These are phyloP conservation scores for Apiotrichum porosum DNA, from an alignment of 1,284 basidiomycete genomes.

Conservation along the genomic window DNA sequence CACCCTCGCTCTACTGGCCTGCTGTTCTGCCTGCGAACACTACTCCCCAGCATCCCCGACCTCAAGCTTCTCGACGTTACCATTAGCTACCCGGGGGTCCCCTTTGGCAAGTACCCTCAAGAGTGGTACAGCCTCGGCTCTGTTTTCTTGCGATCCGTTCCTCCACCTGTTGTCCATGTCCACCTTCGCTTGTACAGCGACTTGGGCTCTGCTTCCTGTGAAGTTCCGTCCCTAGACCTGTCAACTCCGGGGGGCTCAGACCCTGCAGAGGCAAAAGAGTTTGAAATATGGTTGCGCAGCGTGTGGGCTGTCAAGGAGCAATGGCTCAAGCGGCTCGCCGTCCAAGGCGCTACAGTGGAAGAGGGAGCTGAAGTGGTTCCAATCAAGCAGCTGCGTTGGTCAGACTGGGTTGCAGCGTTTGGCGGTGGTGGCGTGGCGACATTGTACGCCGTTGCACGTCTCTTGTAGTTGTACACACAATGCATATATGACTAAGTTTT, in stretches of 20 bases:
- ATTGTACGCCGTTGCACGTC: conserved; percentile 3
- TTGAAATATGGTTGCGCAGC: conserved; percentile 76
- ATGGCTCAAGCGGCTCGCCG: conserved; percentile 61
- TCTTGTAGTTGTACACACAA: not conserved
- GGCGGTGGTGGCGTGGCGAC: conserved; percentile 37
- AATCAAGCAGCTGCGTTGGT: conserved; percentile 34
- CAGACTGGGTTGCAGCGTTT: conserved; percentile 35
- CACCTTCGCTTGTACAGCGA: conserved; percentile 69
- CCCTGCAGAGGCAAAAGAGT: conserved; percentile 61
- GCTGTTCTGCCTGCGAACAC: conserved; percentile 74
- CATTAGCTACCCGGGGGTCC: conserved; percentile 76
- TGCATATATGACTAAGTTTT: not conserved
- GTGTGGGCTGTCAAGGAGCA: conserved; percentile 82
- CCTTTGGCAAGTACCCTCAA: conserved; percentile 48
- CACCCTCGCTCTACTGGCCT: conserved; percentile 88
- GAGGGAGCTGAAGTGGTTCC: conserved; percentile 21
- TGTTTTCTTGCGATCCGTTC: conserved; percentile 74
- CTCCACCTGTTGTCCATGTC: conserved; percentile 81
- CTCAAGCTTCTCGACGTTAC: conserved; percentile 84
- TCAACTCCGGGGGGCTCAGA: no score
- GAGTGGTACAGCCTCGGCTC: conserved; percentile 66
- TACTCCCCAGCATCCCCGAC: conserved; percentile 69
- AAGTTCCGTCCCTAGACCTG: conserved; percentile 33
- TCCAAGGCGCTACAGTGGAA: conserved; percentile 3
- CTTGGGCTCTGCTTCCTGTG: conserved; percentile 45